Conservation (phyloP, 768 basidiomycete genomes). For the Lactarius indigo region DNA sequence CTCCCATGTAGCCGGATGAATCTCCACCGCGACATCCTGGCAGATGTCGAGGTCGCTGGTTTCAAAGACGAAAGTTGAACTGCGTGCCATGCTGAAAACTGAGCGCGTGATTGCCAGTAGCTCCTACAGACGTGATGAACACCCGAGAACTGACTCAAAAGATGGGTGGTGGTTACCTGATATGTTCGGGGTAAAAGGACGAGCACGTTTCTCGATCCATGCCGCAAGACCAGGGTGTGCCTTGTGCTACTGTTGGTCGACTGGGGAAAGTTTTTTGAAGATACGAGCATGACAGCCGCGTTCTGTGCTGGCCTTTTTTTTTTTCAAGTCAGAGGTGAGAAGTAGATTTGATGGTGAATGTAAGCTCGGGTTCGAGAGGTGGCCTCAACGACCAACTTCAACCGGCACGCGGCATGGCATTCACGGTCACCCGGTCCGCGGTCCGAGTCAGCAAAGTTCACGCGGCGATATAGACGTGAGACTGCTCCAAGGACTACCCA, state of each 20-base stretch:
- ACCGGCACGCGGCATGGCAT: neutral
- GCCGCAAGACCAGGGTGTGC: conserved; percentile 9
- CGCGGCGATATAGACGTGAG: no score
- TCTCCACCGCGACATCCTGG: conserved; percentile 16
- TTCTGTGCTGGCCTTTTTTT: neutral
- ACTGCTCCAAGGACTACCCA: no score
- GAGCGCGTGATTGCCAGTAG: neutral
- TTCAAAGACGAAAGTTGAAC: conserved; percentile 11
- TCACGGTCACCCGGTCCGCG: neutral
- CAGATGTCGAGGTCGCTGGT: conserved; percentile 21
- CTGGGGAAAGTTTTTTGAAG: conserved; percentile 12
- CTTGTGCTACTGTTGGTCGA: neutral
- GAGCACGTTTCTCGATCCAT: conserved; percentile 9
- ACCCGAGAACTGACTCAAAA: neutral
- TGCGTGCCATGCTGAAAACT: neutral
- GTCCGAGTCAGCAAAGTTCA: no score
- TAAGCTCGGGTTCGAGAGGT: neutral
- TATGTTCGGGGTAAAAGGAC: conserved; percentile 16
- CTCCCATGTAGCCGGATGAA: conserved; percentile 18
- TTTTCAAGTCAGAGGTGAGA: neutral
- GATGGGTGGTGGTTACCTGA: neutral
- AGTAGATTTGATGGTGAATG: neutral
- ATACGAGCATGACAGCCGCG: conserved; percentile 10
- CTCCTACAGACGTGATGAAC: conserved; percentile 1
- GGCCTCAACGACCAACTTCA: neutral